Conservation (phyloP, 306 rosid genomes). For the Comarum palustre region DNA sequence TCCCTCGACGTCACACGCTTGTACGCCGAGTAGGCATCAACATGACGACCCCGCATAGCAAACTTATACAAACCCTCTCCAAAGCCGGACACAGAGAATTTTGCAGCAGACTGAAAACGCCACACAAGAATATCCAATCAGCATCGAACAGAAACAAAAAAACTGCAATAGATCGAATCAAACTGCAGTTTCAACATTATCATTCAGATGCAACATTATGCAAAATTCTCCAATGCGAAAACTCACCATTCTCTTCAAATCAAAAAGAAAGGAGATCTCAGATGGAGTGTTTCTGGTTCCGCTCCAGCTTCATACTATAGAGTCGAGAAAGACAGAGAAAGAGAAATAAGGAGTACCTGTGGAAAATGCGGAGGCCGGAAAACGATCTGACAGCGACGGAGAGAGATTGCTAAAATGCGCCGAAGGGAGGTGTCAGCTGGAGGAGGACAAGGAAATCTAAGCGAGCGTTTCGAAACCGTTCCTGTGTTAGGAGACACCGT, state of each 20-base stretch:
- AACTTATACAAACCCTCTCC: conserved; percentile 34
- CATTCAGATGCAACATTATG: no score
- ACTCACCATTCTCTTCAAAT: conserved; percentile 25
- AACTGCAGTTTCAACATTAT: no score
- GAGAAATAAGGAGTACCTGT: conserved; percentile 20
- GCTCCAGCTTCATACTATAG: neutral
- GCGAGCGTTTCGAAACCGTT: conserved; percentile 21
- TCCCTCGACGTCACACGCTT: conserved; percentile 58
- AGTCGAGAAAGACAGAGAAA: neutral
- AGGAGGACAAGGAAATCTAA: conserved; percentile 23
- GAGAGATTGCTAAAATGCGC: conserved; percentile 13
- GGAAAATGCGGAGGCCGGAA: conserved; percentile 36
- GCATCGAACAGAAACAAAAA: no score
- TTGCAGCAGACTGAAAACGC: conserved; percentile 27
- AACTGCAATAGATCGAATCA: no score
- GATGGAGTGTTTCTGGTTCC: neutral
- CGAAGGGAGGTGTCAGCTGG: neutral
- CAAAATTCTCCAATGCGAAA: no score
- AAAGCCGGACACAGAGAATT: conserved; percentile 18
- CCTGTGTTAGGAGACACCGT: neutral
- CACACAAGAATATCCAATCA: neutral
- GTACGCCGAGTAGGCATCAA: conserved; percentile 24
- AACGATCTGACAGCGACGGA: conserved; percentile 29
- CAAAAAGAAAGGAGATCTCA: neutral
- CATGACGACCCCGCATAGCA: conserved; percentile 67